Evolutionary conservation across 2,329 filamentous ascomycete species (phyloP), one percentile per base, ranked within the genome.

Genomic region (Cladophialophora yegresii): DNA sequence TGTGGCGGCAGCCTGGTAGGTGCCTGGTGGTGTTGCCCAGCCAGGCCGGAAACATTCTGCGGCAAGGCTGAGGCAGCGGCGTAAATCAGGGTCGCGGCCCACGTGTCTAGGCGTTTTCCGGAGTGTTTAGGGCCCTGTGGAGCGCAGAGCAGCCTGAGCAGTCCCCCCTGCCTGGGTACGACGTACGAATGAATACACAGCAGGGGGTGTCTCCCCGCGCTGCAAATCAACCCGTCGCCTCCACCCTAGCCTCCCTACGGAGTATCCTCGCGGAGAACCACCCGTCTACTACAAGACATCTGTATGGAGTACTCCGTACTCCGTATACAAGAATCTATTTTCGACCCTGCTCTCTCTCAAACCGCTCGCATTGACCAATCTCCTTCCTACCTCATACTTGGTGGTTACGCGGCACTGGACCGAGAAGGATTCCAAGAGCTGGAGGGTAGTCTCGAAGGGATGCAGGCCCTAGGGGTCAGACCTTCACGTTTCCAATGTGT

Each of bases 401-500:
- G 33, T 36, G 55, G 55, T 40, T 58, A 49, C 23, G 43, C 55
- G 40, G 55, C 55, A 45, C 23, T 58, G 40, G 22, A 28, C n/a
- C 36, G 26, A 33, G 55, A 49, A 58, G 40, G 55, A 58, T 58
- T 30, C 55, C 49, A 40, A 40, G 32, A 40, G 9, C 16, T 22
- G 22, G 20, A 13, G 26, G 43, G 43, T 26, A 8, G 26, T 59
- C 23, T 36, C 43, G 32, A 50, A 28, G 56, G 30, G 30, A n/a
- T 33, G 20, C 4, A 13, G 55, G 16, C 12, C 55, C 30, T 32
- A 58, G 55, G 55, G 55, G 45, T 43, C 20, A 32, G 43, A 22
- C 30, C 13, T 51, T 59, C 26, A 23, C 36, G 57, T 59, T 59
- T 59, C 57, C 57, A 59, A 50, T 59, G 57, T 50, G 57, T 59